Base-by-base conservation (phyloP, 106 monocot species). In the Allium fistulosum region DNA sequence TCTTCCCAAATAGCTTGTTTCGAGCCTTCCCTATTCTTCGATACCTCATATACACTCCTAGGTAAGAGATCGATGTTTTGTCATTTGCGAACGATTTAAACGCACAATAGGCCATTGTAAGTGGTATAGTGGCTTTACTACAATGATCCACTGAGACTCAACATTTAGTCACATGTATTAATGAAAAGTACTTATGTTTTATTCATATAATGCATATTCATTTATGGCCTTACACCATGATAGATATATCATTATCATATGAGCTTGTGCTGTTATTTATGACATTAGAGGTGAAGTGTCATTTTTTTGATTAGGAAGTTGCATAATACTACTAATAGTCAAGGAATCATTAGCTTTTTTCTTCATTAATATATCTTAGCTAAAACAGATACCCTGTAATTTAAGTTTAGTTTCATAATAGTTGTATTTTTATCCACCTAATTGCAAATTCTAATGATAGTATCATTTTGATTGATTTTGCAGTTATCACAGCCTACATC, bases 401-500 rank as follows among this genome's bases (percentile, higher is more conserved):
- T 45, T 62, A 37, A 13, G 27, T 62, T 62, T 59, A 2, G 3
- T 26, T 18, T 18, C 16, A 15, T 37, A 37, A 62, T 45, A 8
- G 27, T 8, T 6, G 28, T 62, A 11, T 37, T 61, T 26, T 61
- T 8, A 11, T 27, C 18, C 61, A 3, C n/a, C 13, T 26, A 61
- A 61, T 27, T 61, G 11, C 26, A 8, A 37, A 37, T 37, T 37
- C 2, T 37, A 37, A 26, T 5, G 47, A 48, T 10, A 49, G 9
- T 64, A 47, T 49, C 26, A n/a, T 50, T 61, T 57, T 66, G 17
- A 59, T 59, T 51, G 8, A 48, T 1, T 9, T 10, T 84, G 67
- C 82, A 99, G 97, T 67, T 99, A 99, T 59, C 86, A 87, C 48
- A 85, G 78, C 69, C 65, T 99, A 52, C 99, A 99, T 57, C 92